Base-by-base conservation (phyloP, 208 protist species). In the Borovskyia barvae region DNA sequence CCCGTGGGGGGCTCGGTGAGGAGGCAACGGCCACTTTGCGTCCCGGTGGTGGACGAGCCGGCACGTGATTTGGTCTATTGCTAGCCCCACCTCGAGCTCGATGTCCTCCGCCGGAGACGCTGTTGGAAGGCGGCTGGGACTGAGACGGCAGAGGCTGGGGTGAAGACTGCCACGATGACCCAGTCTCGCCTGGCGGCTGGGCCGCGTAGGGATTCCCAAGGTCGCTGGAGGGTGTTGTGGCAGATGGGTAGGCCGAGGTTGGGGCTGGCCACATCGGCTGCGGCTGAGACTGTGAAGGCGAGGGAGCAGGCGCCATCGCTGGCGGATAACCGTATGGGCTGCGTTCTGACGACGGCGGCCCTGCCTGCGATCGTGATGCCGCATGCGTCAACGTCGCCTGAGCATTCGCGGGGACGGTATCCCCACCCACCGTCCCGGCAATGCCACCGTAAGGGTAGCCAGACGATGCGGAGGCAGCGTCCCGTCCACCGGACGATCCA, bases 1-100 rank as follows among this genome's bases (percentile, higher is more conserved):
- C 79, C 15, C 74, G 51, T 33, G 69, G 42, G 6, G 89, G 86
- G 55, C 71, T 90, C 0, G 86, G 89, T 33, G 75, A 81, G 26
- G 45, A 45, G 54, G 58, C 54, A 12, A 90, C 56, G 30, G 89
- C 74, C 26, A 95, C 75, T 33, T 39, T 39, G 22, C 77, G 70
- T 15, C 63, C 65, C 0, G 76, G 80, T 28, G 71, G 57, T 12
- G 24, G 61, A 25, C 77, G 80, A 20, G 78, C 73, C 42, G 56
- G 75, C 29, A 58, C 59, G 30, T 64, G 74, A 14, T 59, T 41
- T 29, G 60, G 60, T 17, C 45, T 40, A 33, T 45, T 57, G 45
- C 60, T 48, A 4, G n/a, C n/a, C n/a, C n/a, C n/a, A n/a, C n/a
- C n/a, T n/a, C n/a, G n/a, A n/a, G n/a, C n/a, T n/a, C n/a, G n/a